A percentile compares a stretch with the other conserved stretches of the same genome.
phyloP scores from a whole-genome alignment of 208 protist genomes.

The Trypanosomatidae sp. region DNA sequence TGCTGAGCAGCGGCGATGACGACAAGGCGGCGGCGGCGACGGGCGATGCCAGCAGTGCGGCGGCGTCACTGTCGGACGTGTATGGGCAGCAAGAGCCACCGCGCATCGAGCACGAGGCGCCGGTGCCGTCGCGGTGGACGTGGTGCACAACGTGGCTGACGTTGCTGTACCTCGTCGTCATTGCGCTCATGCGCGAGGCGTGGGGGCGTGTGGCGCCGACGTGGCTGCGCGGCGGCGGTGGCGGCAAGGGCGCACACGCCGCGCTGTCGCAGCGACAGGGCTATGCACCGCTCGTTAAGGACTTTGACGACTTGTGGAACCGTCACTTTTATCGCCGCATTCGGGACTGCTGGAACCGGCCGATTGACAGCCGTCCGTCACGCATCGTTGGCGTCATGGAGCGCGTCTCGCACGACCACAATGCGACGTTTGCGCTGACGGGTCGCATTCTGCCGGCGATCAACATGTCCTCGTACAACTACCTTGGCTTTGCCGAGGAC shows the following conservation, averaged over 20 bases:
- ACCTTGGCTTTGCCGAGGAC: slow-evolving; percentile 96
- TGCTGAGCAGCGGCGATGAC: too few relatives aligned
- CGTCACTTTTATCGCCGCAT: slow-evolving; percentile 88
- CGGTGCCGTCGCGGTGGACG: too few relatives aligned
- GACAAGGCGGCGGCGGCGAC: too few relatives aligned
- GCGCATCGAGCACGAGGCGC: too few relatives aligned
- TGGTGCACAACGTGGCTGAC: not conserved
- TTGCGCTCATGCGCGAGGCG: too few relatives aligned
- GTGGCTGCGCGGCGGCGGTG: too few relatives aligned
- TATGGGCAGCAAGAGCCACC: too few relatives aligned
- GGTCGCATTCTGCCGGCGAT: slow-evolving; percentile 70
- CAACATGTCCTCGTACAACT: slow-evolving; percentile 98
- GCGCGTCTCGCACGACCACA: slow-evolving; percentile 77
- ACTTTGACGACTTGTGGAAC: slow-evolving; percentile 93
- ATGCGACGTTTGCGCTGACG: slow-evolving; percentile 75
- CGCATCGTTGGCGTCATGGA: slow-evolving; percentile 90
- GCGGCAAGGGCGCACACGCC: too few relatives aligned
- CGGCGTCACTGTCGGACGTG: too few relatives aligned
- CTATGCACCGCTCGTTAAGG: slow-evolving; percentile 92
- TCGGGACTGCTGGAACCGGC: slow-evolving; percentile 82
- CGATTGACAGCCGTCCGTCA: slow-evolving; percentile 88
- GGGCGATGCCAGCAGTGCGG: too few relatives aligned
- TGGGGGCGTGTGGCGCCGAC: too few relatives aligned
- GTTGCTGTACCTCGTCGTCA: slow-evolving; percentile 1
- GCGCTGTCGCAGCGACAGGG: slow-evolving; percentile 45